Conservation (phyloP, 2,329 filamentous ascomycete genomes). For the Teratosphaeria epicoccoides region DNA sequence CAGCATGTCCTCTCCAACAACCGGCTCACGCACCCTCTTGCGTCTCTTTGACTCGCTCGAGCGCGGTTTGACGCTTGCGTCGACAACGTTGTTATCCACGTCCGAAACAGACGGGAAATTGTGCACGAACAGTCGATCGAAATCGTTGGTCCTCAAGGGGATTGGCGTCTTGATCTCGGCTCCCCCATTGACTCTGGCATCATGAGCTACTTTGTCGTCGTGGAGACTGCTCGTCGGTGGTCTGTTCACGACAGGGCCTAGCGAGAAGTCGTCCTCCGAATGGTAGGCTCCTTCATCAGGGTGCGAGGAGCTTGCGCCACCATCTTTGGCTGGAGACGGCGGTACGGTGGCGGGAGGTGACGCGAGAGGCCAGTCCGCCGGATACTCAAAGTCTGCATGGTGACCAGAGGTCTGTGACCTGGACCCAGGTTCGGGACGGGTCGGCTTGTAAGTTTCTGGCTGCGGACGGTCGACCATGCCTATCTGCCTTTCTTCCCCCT, state of each 20-base stretch:
- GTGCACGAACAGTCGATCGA: conserved; percentile 25
- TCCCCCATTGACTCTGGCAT: not conserved
- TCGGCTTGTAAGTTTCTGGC: conserved; percentile 7
- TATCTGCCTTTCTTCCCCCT: conserved; percentile 2
- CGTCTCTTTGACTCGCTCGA: not conserved
- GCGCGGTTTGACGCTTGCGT: not conserved
- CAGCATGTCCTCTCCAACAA: not conserved
- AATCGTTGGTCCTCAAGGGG: conserved; percentile 20
- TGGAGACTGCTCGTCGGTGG: not conserved
- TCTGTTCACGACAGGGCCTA: not conserved
- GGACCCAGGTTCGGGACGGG: not conserved
- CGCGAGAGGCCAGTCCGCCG: conserved; percentile 18
- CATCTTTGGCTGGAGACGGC: conserved; percentile 6
- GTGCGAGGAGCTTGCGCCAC: not conserved
- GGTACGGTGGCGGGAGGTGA: conserved; percentile 3
- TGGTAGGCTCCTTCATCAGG: not conserved
- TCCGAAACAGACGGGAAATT: conserved; percentile 14
- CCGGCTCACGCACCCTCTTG: not conserved
- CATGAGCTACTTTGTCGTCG: not conserved
- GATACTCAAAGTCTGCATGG: conserved; percentile 4
- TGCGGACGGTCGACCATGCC: not conserved
- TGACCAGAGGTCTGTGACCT: not conserved
- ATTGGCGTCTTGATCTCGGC: conserved; percentile 12
- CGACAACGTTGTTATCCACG: not conserved
- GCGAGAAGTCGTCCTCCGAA: not conserved